Conservation (phyloP, 2,329 filamentous ascomycete species). For the Septoria petroselini region DNA sequence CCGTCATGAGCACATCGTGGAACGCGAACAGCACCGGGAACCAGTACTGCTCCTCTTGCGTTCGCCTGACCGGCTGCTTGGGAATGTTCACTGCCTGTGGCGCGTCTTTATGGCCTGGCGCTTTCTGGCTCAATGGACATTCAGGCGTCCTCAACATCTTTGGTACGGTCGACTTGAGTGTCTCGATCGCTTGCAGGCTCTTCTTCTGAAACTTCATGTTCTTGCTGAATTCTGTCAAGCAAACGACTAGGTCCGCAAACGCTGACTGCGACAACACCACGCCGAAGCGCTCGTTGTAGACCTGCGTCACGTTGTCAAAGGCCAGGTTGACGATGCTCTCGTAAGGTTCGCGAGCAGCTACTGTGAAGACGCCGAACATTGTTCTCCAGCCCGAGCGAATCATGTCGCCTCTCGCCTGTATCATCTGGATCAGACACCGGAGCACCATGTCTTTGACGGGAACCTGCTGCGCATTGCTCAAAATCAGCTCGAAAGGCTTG, state of each 20-base stretch:
- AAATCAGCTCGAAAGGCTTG: conserved; percentile 96
- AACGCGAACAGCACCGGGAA: conserved; percentile 97
- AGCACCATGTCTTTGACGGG: conserved; percentile 97
- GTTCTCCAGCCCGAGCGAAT: conserved; percentile 98
- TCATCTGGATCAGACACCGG: conserved; percentile 97
- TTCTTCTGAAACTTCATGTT: conserved; percentile 99
- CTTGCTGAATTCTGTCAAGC: conserved; percentile 96
- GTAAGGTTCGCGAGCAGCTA: conserved; percentile 87
- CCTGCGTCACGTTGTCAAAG: conserved; percentile 92
- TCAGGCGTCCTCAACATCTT: conserved; percentile 95
- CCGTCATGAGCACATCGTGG: conserved; percentile 98
- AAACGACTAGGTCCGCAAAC: conserved; percentile 94
- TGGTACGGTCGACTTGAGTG: conserved; percentile 86
- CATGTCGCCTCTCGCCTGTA: conserved; percentile 92
- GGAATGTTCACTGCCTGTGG: conserved; percentile 51
- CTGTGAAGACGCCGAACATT: conserved; percentile 98
- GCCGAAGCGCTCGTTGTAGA: conserved; percentile 93
- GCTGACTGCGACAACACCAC: conserved; percentile 95
- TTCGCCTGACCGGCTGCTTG: conserved; percentile 71
- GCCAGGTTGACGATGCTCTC: conserved; percentile 95
- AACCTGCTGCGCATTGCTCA: conserved; percentile 86
- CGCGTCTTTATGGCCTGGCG: conserved; percentile 45
- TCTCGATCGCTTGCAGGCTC: conserved; percentile 91
- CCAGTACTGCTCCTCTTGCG: conserved; percentile 96
- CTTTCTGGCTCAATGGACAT: conserved; percentile 76